phyloP scores from a whole-genome alignment of 768 basidiomycete species.

The Leccinum rimulosum region DNA sequence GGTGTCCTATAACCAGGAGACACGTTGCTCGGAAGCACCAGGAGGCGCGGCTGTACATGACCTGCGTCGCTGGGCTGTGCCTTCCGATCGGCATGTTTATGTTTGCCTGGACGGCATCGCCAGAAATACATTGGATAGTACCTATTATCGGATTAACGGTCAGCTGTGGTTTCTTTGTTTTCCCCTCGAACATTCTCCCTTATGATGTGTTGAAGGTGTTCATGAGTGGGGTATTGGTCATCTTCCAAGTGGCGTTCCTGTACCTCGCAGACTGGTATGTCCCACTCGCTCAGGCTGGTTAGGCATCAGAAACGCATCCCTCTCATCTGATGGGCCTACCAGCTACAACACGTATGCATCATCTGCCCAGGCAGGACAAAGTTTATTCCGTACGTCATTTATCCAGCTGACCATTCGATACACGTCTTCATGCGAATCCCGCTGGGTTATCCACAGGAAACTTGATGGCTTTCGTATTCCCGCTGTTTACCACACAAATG shows the following conservation, averaged over 20 bases:
- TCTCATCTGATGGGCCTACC: neutral
- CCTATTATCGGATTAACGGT: conserved; percentile 24
- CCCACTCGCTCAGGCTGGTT: no score
- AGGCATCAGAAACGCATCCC: neutral
- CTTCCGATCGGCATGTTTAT: conserved; percentile 63
- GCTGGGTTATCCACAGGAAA: conserved; percentile 30
- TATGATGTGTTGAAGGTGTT: conserved; percentile 34
- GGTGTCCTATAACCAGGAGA: conserved; percentile 23
- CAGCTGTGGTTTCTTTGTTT: neutral
- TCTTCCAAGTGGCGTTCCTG: conserved; percentile 45
- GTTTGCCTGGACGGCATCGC: conserved; percentile 65
- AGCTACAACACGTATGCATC: conserved; percentile 49
- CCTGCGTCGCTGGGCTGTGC: conserved; percentile 51
- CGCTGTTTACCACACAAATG: conserved; percentile 48
- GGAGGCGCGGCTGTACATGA: conserved; percentile 61
- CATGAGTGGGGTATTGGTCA: conserved; percentile 37
- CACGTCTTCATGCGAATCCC: neutral
- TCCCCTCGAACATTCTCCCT: neutral
- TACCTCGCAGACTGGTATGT: conserved; percentile 52
- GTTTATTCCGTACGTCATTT: conserved; percentile 38
- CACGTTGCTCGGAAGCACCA: conserved; percentile 28
- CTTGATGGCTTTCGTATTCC: conserved; percentile 42
- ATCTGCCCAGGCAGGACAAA: conserved; percentile 53
- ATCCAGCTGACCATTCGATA: neutral
- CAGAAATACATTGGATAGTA: conserved; percentile 59